Percentiles rank a stretch among this genome's conserved stretches.
Evolutionary conservation across 1,284 basidiomycete genomes (phyloP).

Genomic region (Rhizoctonia solani): DNA sequence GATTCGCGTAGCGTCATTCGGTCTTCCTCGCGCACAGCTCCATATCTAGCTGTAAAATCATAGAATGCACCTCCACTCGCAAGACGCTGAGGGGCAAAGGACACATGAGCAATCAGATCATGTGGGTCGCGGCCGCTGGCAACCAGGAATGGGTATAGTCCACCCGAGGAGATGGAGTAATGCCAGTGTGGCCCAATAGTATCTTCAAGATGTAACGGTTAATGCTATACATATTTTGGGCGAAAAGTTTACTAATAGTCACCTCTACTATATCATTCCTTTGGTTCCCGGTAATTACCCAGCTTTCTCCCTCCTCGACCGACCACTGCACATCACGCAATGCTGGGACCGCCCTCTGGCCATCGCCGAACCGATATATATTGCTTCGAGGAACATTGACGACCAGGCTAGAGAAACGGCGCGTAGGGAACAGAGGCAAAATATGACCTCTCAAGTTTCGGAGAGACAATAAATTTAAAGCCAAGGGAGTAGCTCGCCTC

Average conservation of each 20-base stretch:
- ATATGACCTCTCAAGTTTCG: background rate
- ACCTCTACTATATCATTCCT: conserved; percentile 66
- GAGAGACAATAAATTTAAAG: no score
- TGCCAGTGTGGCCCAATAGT: conserved; percentile 67
- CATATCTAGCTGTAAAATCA: conserved; percentile 90
- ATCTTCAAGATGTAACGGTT: conserved; percentile 52
- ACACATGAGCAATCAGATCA: conserved; percentile 64
- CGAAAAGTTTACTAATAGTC: no score
- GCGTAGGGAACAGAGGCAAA: background rate
- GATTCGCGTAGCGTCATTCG: conserved; percentile 69
- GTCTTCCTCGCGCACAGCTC: conserved; percentile 82
- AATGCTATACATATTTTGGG: background rate
- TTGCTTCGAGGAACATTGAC: conserved; percentile 23
- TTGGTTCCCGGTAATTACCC: conserved; percentile 66
- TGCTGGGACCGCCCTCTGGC: conserved; percentile 47
- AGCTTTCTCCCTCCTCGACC: conserved; percentile 64
- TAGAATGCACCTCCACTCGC: conserved; percentile 75
- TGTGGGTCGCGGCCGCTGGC: conserved; percentile 51
- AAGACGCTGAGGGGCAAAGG: conserved; percentile 66
- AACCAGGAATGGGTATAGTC: conserved; percentile 73
- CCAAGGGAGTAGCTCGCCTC: no score
- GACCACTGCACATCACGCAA: conserved; percentile 64
- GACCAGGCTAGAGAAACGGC: conserved; percentile 3
- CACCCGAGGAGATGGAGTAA: conserved; percentile 65
- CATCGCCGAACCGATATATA: conserved; percentile 29